Conservation (phyloP, 2,329 filamentous ascomycete genomes). For the Diaporthe sp. region DNA sequence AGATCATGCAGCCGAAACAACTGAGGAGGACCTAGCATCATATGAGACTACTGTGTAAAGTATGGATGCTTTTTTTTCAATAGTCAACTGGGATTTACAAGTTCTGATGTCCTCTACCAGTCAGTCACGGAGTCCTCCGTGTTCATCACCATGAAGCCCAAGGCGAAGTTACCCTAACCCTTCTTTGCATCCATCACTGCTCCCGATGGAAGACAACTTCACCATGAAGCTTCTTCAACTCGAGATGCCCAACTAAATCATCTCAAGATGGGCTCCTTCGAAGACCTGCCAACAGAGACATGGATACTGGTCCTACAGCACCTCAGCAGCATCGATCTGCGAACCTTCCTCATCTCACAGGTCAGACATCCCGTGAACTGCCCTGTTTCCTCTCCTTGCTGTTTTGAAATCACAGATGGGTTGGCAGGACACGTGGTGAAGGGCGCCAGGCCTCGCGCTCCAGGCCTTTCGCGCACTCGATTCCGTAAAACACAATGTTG, state of each 20-base stretch:
- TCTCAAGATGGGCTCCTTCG: background rate
- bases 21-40: background rate
- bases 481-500: background rate
- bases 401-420: background rate
- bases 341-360: constrained; percentile 15
- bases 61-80: background rate
- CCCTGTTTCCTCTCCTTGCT: background rate
- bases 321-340: constrained; percentile 13
- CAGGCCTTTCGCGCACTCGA: background rate
- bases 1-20: background rate
- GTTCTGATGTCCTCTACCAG: too few species aligned
- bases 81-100: too few species aligned
- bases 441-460: background rate
- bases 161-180: constrained; percentile 23
- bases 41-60: background rate
- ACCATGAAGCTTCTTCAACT: too few species aligned
- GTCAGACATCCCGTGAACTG: background rate
- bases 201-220: too few species aligned
- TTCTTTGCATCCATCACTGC: background rate
- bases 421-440: background rate
- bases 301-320: constrained; percentile 11
- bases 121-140: too few species aligned
- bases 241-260: background rate
- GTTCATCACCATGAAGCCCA: too few species aligned
- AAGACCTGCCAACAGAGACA: background rate